These are phyloP conservation scores for Linum trigynum DNA, from an alignment of 345 rosid genomes.

Conservation along the genomic window DNA sequence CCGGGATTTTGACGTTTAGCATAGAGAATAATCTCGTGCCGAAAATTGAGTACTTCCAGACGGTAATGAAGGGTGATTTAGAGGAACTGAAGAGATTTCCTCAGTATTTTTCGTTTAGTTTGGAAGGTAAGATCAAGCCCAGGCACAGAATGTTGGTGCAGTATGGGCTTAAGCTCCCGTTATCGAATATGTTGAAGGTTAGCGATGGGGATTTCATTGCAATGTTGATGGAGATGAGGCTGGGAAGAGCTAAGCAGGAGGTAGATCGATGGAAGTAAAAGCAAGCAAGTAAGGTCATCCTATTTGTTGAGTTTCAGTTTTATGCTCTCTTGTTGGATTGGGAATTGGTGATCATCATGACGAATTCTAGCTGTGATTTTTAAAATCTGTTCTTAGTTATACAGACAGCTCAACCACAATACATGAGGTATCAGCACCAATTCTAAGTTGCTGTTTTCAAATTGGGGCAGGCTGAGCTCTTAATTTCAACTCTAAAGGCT, in stretches of 20 bases:
- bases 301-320: too few species aligned
- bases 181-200: conserved; percentile 66
- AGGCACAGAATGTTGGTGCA: conserved; percentile 54
- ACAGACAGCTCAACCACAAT: too few species aligned
- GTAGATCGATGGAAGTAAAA: conserved; percentile 10
- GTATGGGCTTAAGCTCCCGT: conserved; percentile 43
- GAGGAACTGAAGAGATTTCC: conserved; percentile 63
- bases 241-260: conserved; percentile 22
- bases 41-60: conserved; percentile 47
- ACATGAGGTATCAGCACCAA: too few species aligned
- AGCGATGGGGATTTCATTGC: conserved; percentile 68
- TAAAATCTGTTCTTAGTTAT: not conserved
- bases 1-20: conserved; percentile 61
- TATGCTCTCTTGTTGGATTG: not conserved
- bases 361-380: too few species aligned
- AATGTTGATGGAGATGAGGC: conserved; percentile 48
- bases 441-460: too few species aligned
- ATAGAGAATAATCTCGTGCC: conserved; percentile 60
- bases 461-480: too few species aligned
- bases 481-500: not conserved
- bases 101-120: conserved; percentile 82
- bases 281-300: conserved; percentile 7
- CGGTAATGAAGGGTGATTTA: conserved; percentile 57
- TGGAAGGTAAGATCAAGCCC: conserved; percentile 78
- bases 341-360: not conserved